Base-by-base conservation (phyloP, 2,329 filamentous ascomycete species). In the Aspergillus hortae region DNA sequence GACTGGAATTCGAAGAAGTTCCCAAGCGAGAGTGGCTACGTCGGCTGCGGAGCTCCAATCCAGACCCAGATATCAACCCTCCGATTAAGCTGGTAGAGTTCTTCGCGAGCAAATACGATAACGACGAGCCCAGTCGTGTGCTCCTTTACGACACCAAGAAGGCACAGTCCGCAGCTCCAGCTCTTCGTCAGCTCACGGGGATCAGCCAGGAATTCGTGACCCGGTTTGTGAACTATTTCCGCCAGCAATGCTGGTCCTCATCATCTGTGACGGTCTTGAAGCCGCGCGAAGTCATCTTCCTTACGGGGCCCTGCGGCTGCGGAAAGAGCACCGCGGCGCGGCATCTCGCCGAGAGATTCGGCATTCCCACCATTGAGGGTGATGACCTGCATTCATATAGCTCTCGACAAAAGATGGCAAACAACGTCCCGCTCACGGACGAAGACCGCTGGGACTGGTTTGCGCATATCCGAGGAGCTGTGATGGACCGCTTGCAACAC, bases 401-500 rank as follows among this genome's bases (percentile, higher is more conserved):
- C 10, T 79, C 80, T 53, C 74, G 80, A 32, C 66, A 74, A 46
- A 80, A 80, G 56, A 81, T 81, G 78, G 70, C 72, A 21, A 61
- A 66, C 42, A 76, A 75, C 46, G 72, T 75, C 38, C 78, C 78
- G 1, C 67, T 81, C 4, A 74, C 77, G 38, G 78, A 81, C 57
- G 72, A 71, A 15, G 78, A 81, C 56, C 70, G 78, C 19, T 80
- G 78, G 77, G 77, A 80, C 62, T 81, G 78, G 78, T 69, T 81
- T 4, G 55, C 61, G 10, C 49, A 66, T 58, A 60, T 59, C 35
- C 56, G 59, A 2, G 51, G 57, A 15, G 53, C 65, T 10, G 38
- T 59, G 7, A 57, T 61, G 56, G 54, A 60, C 17, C 53, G 56
- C 12, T 50, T 63, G 3, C 56, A 56, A 15, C 45, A 49, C 2